Conservation (phyloP, 441 rosid species). For the Brassica hybrid region DNA sequence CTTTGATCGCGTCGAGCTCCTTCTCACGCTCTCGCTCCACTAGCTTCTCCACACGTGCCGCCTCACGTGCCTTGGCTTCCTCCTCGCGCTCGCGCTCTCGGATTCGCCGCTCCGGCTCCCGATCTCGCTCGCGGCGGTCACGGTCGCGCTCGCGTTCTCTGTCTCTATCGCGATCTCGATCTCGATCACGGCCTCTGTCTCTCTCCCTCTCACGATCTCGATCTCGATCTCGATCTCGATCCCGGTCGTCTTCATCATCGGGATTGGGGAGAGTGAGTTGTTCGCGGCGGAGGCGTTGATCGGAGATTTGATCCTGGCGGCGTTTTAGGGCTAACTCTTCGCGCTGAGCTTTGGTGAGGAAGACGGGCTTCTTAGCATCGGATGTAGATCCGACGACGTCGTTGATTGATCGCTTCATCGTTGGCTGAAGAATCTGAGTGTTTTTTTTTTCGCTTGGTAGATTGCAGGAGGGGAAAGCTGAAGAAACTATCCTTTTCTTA, state of each 20-base stretch:
- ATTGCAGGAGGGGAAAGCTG: slow-evolving; percentile 61
- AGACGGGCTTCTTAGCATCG: slow-evolving; percentile 61
- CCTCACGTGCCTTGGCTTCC: slow-evolving; percentile 58
- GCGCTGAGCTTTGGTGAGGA: slow-evolving; percentile 82
- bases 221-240: slow-evolving; percentile 26
- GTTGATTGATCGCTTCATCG: slow-evolving; percentile 58
- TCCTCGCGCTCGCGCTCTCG: slow-evolving; percentile 76
- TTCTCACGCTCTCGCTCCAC: slow-evolving; percentile 80
- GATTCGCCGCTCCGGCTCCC: slow-evolving; percentile 54
- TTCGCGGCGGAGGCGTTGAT: slow-evolving; percentile 63
- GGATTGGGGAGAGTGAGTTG: slow-evolving; percentile 39
- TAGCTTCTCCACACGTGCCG: slow-evolving; percentile 74
- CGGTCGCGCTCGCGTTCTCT: slow-evolving; percentile 53
- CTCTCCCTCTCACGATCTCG: slow-evolving; percentile 21
- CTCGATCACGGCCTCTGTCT: slow-evolving; percentile 11
- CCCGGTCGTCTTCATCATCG: slow-evolving; percentile 53
- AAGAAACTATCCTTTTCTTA: slow-evolving; percentile 6
- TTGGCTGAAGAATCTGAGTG: not conserved
- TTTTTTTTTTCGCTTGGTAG: slow-evolving; percentile 46
- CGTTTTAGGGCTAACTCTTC: slow-evolving; percentile 82
- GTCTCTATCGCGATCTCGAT: slow-evolving; percentile 40
- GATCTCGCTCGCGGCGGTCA: slow-evolving; percentile 56
- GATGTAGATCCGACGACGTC: slow-evolving; percentile 41
- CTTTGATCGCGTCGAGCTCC: slow-evolving; percentile 81
- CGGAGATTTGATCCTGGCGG: slow-evolving; percentile 69